Conservation (phyloP, 2,329 filamentous ascomycete genomes). For the Cercospora nicotianae region DNA sequence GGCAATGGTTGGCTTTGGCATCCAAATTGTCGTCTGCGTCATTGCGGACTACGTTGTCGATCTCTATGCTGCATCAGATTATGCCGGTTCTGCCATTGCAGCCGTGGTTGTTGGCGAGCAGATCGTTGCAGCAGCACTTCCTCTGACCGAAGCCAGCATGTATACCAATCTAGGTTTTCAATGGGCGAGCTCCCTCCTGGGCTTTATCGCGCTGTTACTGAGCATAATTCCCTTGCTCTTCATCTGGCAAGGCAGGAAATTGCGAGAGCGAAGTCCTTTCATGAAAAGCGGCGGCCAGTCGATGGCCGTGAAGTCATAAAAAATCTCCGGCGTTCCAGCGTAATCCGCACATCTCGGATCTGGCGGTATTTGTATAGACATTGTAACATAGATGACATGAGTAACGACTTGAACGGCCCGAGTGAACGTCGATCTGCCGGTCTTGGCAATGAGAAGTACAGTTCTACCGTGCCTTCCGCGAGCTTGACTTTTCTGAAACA, state of each 20-base stretch:
- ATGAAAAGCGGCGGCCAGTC: constrained; percentile 30
- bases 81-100: constrained; percentile 52
- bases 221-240: constrained; percentile 50
- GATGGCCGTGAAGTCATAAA: background rate
- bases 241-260: constrained; percentile 37
- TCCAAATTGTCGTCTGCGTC: constrained; percentile 48
- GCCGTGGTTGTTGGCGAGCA: constrained; percentile 54
- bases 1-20: constrained; percentile 52
- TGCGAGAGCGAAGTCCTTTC: constrained; percentile 39
- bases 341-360: background rate
- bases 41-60: constrained; percentile 54
- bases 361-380: background rate
- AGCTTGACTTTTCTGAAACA: constrained; percentile 11
- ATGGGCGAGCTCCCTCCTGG: constrained; percentile 53
- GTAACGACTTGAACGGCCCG: background rate
- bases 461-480: background rate
- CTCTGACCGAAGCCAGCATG: constrained; percentile 50
- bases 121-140: constrained; percentile 50
- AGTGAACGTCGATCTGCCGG: background rate
- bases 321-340: background rate
- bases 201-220: constrained; percentile 46
- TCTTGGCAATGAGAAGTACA: background rate
- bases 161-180: constrained; percentile 51
- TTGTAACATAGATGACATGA: background rate
- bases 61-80: constrained; percentile 48